Evolutionary conservation across 2,329 filamentous ascomycete species (phyloP).

Genomic region (Westerdykella sp.): DNA sequence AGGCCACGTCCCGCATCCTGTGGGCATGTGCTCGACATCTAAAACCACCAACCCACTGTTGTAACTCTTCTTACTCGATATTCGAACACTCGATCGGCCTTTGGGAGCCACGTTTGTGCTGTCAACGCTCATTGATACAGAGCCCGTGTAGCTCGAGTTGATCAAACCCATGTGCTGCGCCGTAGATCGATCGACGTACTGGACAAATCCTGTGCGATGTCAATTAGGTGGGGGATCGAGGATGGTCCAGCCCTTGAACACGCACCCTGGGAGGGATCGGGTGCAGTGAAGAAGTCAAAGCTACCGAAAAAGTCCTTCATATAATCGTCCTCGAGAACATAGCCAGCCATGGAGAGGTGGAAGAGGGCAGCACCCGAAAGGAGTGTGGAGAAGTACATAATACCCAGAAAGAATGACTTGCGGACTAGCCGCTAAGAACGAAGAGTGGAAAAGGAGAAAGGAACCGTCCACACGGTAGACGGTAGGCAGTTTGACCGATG

Average conservation of each 20-base stretch:
- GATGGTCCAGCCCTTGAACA: background rate
- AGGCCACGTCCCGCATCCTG: conserved; percentile 48
- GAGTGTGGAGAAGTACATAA: conserved; percentile 34
- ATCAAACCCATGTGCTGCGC: conserved; percentile 40
- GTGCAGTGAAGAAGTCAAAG: conserved; percentile 41
- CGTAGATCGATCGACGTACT: conserved; percentile 37
- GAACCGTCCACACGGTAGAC: no score
- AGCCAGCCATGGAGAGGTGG: conserved; percentile 36
- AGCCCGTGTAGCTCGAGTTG: conserved; percentile 26
- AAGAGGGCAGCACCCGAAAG: conserved; percentile 30
- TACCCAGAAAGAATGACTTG: conserved; percentile 13
- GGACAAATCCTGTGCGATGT: conserved; percentile 27
- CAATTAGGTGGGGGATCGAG: conserved; percentile 5
- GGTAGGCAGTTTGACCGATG: background rate
- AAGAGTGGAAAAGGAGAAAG: background rate
- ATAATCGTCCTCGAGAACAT: conserved; percentile 38
- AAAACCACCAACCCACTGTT: conserved; percentile 44
- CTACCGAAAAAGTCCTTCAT: conserved; percentile 41
- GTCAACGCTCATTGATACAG: conserved; percentile 45
- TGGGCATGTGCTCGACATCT: conserved; percentile 49
- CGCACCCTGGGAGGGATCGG: conserved; percentile 42
- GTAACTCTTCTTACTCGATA: conserved; percentile 44
- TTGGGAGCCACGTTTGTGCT: conserved; percentile 30
- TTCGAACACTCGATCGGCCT: conserved; percentile 43
- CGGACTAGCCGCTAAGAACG: background rate